These are phyloP conservation scores for Aureobasidium sp. DNA, from an alignment of 2,329 filamentous ascomycete genomes.

Conservation along the genomic window DNA sequence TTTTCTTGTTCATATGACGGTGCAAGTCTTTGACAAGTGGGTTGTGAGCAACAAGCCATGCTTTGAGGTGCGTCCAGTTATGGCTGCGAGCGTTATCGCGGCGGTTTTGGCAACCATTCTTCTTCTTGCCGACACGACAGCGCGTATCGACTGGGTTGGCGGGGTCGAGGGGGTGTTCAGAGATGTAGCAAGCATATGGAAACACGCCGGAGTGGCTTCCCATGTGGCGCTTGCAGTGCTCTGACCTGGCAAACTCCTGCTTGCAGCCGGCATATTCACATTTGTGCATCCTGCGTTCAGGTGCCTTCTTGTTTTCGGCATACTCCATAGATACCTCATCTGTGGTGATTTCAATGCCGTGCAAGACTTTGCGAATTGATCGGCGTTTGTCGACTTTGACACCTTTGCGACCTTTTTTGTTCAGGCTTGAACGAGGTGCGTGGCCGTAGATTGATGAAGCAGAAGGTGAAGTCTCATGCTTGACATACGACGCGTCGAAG, in stretches of 20 bases:
- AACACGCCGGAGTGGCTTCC: neutral
- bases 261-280: neutral
- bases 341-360: neutral
- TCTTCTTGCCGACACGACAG: neutral
- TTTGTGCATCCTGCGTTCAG: neutral
- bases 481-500: neutral
- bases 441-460: neutral
- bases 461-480: neutral
- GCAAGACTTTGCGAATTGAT: neutral
- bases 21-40: neutral
- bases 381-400: neutral
- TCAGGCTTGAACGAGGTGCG: neutral
- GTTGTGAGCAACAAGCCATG: neutral
- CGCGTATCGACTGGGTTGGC: neutral
- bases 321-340: neutral
- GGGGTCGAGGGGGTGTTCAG: neutral
- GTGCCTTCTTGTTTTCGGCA: neutral
- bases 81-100: neutral
- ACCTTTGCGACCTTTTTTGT: neutral
- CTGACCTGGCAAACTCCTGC: neutral
- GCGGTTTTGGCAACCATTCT: neutral
- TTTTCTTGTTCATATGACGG: neutral
- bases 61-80: constrained; percentile 6
- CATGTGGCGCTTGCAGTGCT: constrained; percentile 9
- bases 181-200: neutral